Base-by-base conservation (phyloP, 1,284 basidiomycete genomes). In the Ganoderma multipileum region DNA sequence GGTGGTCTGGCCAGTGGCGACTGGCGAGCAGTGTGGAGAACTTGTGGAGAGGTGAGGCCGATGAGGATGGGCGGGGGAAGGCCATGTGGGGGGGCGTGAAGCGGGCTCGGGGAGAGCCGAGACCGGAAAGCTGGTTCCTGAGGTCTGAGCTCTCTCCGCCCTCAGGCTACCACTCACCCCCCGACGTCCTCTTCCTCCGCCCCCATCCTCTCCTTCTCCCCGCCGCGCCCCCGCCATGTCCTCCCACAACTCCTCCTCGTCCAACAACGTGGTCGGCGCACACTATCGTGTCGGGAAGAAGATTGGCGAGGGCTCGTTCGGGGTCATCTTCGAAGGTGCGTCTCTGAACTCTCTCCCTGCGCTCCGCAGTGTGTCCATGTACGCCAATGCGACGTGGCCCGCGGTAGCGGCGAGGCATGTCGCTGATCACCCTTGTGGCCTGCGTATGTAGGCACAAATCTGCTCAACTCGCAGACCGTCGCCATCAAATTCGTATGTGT, bases 401-500 rank as follows among this genome's bases (percentile, higher is more conserved):
- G 3, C 20, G 39, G 61, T 3, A 20, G 4, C 6, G 12, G 44
- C n/a, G 59, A 54, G 28, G 47, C 23, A 47, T 18, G 26, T 39
- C 14, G 61, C 58, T 61, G 62, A 64, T 36, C 14, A 26, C 39
- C 5, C 30, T 33, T 5, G 55, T 44, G 50, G 47, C 47, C 23
- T 23, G 23, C 16, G 30, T 42, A n/a, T 41, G 57, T 78, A 96
- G 95, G 96, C 65, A 96, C 95, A 58, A 98, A 99, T 80, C 85
- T 98, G 55, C 89, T 98, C 81, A 98, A 98, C 85, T 95, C 93
- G 41, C 95, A 97, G 84, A 96, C 95, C 5, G 95, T 98, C 65
- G 96, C 96, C 70, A 98, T 98, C 90, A 98, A 98, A 86, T 98
- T 98, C 87, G 96, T 96, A 79, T 81, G 94, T 67, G 44, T 89